phyloP scores from a whole-genome alignment of 2,329 filamentous ascomycete genomes.

The Fusarium burgessii region DNA sequence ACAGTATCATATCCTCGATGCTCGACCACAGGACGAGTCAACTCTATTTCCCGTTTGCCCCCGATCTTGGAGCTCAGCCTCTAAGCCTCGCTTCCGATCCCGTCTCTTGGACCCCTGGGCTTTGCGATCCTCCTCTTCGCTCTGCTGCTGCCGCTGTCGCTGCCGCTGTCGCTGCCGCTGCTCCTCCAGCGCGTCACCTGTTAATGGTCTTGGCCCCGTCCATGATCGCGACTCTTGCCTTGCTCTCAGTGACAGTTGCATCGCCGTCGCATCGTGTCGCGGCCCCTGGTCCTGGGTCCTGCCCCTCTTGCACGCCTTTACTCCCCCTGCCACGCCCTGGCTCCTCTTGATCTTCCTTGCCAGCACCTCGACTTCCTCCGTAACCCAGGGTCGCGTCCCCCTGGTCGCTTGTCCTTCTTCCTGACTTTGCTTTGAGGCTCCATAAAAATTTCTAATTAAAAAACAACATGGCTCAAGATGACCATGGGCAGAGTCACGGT shows the following conservation, averaged over 20 bases:
- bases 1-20: constrained; percentile 37
- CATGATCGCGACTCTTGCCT: constrained; percentile 36
- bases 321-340: constrained; percentile 45
- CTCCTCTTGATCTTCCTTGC: constrained; percentile 46
- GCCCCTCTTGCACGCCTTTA: constrained; percentile 41
- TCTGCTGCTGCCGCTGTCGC: constrained; percentile 1
- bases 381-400: constrained; percentile 49
- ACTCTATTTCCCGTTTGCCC: constrained; percentile 32
- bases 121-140: constrained; percentile 11
- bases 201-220: constrained; percentile 38
- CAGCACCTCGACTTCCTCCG: constrained; percentile 42
- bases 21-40: constrained; percentile 26
- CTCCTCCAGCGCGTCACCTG: constrained; percentile 26
- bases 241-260: constrained; percentile 34
- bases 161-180: neutral
- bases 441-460: constrained; percentile 55
- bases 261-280: constrained; percentile 43
- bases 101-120: constrained; percentile 33
- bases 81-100: constrained; percentile 36
- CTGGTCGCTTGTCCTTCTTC: constrained; percentile 47
- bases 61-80: constrained; percentile 30
- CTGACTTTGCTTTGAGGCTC: constrained; percentile 51
- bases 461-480: constrained; percentile 51
- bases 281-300: constrained; percentile 43
- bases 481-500: constrained; percentile 48